Evolutionary conservation across 2,329 filamentous ascomycete genomes (phyloP).

Genomic region (Pseudogymnoascus destructans): DNA sequence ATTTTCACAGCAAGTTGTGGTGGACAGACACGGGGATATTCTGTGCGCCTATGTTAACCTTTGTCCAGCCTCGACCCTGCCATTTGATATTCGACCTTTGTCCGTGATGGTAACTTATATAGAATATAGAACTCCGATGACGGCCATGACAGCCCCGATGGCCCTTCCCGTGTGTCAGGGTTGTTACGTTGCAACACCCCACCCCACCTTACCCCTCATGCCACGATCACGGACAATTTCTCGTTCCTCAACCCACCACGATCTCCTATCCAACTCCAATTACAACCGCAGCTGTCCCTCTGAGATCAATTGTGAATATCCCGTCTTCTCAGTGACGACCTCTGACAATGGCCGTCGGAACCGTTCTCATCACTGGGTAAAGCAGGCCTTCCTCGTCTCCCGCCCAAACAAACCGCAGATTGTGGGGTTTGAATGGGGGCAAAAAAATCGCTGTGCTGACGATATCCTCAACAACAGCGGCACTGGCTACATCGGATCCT

Average conservation of each 20-base stretch:
- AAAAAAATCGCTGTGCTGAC: conserved; percentile 17
- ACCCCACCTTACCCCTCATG: conserved; percentile 8
- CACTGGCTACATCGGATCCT: conserved; percentile 97
- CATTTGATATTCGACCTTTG: background rate
- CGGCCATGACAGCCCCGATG: background rate
- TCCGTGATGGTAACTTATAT: background rate
- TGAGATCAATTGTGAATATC: conserved; percentile 15
- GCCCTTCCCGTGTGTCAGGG: conserved; percentile 5
- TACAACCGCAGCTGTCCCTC: background rate
- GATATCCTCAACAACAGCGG: conserved; percentile 46
- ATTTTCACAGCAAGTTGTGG: background rate
- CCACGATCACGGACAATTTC: background rate
- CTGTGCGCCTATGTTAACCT: background rate
- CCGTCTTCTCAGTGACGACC: conserved; percentile 12
- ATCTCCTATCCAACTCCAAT: background rate
- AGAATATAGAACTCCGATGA: background rate
- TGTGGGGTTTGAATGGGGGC: conserved; percentile 9
- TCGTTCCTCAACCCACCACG: background rate
- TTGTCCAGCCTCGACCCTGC: background rate
- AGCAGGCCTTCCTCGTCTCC: background rate
- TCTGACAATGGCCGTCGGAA: conserved; percentile 61
- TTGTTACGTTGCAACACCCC: background rate
- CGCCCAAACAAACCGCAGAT: conserved; percentile 13
- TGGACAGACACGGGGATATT: background rate
- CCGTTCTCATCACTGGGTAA: conserved; percentile 88